These are phyloP conservation scores for Arthroderma uncinatum DNA, from an alignment of 2,329 filamentous ascomycete genomes.

Conservation along the genomic window DNA sequence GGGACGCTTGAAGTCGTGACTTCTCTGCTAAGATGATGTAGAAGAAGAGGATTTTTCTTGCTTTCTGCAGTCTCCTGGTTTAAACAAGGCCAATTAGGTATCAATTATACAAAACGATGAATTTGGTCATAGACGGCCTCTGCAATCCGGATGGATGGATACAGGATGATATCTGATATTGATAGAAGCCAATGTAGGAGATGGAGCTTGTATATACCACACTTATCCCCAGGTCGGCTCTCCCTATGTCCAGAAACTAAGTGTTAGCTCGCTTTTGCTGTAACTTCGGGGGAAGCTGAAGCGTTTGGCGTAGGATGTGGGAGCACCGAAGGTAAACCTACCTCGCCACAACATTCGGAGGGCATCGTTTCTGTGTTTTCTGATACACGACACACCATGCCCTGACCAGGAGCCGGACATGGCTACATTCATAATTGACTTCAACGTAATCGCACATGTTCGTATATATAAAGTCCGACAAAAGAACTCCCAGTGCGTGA, in stretches of 20 bases:
- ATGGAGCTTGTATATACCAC: conserved; percentile 14
- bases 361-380: conserved; percentile 46
- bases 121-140: background rate
- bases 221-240: conserved; percentile 18
- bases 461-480: conserved; percentile 1
- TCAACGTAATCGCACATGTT: conserved; percentile 50
- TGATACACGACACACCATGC: conserved; percentile 43
- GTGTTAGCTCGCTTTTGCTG: background rate
- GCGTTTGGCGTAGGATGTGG: background rate
- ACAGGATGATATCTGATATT: background rate
- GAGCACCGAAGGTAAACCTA: conserved; percentile 17
- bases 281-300: background rate
- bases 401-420: conserved; percentile 45
- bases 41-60: background rate
- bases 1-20: background rate
- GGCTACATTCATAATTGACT: conserved; percentile 46
- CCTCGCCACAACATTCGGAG: conserved; percentile 45
- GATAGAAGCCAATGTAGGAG: background rate
- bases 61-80: conserved; percentile 2
- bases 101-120: background rate
- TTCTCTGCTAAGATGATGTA: background rate
- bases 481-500: background rate
- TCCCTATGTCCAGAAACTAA: conserved; percentile 12
- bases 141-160: background rate
- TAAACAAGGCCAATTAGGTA: background rate